Conservation (phyloP, 345 rosid species). For the Brassica juncea region DNA sequence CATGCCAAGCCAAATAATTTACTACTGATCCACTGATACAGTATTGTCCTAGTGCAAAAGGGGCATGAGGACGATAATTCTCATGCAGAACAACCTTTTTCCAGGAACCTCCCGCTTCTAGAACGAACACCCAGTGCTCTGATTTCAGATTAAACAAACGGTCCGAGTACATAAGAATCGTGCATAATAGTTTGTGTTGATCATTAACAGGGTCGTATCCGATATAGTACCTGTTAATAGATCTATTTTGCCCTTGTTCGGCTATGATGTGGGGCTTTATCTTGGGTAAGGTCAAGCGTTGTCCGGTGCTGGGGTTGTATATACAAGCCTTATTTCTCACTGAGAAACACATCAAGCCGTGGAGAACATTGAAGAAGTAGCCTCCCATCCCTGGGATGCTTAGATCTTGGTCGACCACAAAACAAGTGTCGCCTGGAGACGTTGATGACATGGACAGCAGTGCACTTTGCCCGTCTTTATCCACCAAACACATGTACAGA, state of each 20-base stretch:
- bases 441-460: no score
- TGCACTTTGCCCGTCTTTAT: no score
- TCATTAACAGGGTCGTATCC: not conserved
- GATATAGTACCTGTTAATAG: no score
- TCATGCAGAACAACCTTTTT: not conserved
- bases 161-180: not conserved
- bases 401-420: not conserved
- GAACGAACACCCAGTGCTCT: constrained; percentile 8
- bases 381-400: not conserved
- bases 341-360: constrained; percentile 1
- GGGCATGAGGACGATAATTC: not conserved
- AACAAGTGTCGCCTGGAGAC: no score
- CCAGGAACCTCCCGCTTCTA: constrained; percentile 22
- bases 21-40: not conserved
- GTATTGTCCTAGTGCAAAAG: not conserved
- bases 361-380: not conserved
- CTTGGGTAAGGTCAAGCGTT: no score
- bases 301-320: not conserved
- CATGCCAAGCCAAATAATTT: not conserved
- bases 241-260: no score
- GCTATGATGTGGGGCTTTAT: no score
- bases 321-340: no score
- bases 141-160: not conserved
- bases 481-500: no score
- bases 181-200: not conserved